Evolutionary conservation across 805 yeast species (phyloP).

Genomic region (Pichia deserticola): DNA sequence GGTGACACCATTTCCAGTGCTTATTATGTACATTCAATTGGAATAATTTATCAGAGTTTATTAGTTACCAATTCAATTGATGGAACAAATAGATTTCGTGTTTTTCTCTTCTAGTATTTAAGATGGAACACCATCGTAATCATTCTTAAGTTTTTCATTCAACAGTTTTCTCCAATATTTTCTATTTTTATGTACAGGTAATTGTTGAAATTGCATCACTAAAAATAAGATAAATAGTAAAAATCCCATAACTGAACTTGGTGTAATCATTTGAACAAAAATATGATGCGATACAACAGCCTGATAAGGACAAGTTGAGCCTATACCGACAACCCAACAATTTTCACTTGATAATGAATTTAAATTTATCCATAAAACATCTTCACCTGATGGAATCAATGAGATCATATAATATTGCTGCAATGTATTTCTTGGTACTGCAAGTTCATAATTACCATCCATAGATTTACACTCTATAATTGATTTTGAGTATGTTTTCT

Average conservation of each 20-base stretch:
- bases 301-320: constrained; percentile 73
- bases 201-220: constrained; percentile 46
- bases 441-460: constrained; percentile 28
- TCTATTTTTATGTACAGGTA: constrained; percentile 67
- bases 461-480: constrained; percentile 21
- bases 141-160: constrained; percentile 50
- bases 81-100: no score
- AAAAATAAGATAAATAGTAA: constrained; percentile 45
- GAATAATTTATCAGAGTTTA: no score
- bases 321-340: constrained; percentile 89
- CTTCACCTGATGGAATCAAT: constrained; percentile 18
- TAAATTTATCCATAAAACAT: constrained; percentile 68
- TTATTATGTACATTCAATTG: no score
- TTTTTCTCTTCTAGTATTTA: no score
- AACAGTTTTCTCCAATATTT: constrained; percentile 55
- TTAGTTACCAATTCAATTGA: no score
- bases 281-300: constrained; percentile 44
- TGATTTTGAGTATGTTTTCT: constrained; percentile 39
- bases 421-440: constrained; percentile 43
- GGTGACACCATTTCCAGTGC: no score
- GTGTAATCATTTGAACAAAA: constrained; percentile 57
- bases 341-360: constrained; percentile 66
- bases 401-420: constrained; percentile 31
- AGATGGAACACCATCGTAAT: constrained; percentile 84
- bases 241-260: constrained; percentile 54